phyloP scores from a whole-genome alignment of 2,329 filamentous ascomycete species.

The Furcasterigmium furcatum region DNA sequence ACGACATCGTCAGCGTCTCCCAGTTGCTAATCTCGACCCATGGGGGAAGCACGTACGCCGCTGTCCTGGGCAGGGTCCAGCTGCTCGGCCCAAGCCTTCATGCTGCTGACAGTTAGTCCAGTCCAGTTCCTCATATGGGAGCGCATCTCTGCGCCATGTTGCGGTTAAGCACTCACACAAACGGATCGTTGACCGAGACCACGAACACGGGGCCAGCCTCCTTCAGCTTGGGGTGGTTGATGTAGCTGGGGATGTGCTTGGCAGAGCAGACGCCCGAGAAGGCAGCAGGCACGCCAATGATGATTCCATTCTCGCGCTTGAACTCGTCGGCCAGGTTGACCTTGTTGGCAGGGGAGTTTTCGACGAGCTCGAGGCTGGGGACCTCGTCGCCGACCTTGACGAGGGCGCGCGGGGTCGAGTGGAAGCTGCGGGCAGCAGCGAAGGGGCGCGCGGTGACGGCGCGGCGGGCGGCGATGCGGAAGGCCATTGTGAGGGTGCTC shows the following conservation, averaged over 20 bases:
- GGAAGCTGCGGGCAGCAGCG: slow-evolving; percentile 47
- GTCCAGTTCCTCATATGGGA: slow-evolving; percentile 4
- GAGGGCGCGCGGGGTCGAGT: slow-evolving; percentile 56
- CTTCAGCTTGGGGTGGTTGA: slow-evolving; percentile 74
- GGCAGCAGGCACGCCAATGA: slow-evolving; percentile 82
- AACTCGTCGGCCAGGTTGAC: slow-evolving; percentile 82
- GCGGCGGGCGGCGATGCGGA: slow-evolving; percentile 30
- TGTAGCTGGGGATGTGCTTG: slow-evolving; percentile 80
- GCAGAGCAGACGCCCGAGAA: slow-evolving; percentile 60
- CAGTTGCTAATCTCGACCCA: no score
- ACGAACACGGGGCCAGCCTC: slow-evolving; percentile 84
- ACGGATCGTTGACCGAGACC: slow-evolving; percentile 89
- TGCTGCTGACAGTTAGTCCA: slow-evolving; percentile 45
- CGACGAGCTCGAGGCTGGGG: slow-evolving; percentile 73
- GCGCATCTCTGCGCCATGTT: slow-evolving; percentile 1
- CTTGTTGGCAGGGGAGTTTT: slow-evolving; percentile 88
- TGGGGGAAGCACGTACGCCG: slow-evolving; percentile 68
- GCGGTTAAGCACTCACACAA: slow-evolving; percentile 64
- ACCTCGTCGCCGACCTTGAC: slow-evolving; percentile 79
- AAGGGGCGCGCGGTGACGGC: slow-evolving; percentile 23
- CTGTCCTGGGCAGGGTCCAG: slow-evolving; percentile 73
- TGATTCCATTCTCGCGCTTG: slow-evolving; percentile 65
- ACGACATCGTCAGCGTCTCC: neutral
- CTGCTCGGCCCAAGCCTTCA: slow-evolving; percentile 81
- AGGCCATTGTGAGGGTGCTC: slow-evolving; percentile 24